Evolutionary conservation across 805 yeast species (phyloP).

Genomic region (Candida broadrunensis): DNA sequence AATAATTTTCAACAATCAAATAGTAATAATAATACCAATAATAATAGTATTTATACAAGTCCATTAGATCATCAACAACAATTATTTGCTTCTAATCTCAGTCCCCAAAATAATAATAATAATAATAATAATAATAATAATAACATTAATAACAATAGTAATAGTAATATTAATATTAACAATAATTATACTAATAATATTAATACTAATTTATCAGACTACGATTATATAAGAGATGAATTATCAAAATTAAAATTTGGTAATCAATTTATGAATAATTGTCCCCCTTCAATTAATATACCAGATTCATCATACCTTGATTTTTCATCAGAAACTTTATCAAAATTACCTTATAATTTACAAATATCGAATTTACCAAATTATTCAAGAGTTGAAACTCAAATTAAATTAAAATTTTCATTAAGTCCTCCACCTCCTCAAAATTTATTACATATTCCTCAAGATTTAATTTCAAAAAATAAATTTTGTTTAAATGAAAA

Average conservation of each 20-base stretch:
- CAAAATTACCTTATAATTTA: slow-evolving; percentile 46
- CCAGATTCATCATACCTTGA: slow-evolving; percentile 34
- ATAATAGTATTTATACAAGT: neutral
- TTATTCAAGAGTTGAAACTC: slow-evolving; percentile 92
- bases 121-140: neutral
- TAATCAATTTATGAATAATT: slow-evolving; percentile 33
- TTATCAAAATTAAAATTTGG: slow-evolving; percentile 56
- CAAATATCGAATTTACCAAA: slow-evolving; percentile 65
- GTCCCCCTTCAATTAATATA: slow-evolving; percentile 27
- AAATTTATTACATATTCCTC: slow-evolving; percentile 72
- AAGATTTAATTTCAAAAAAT: slow-evolving; percentile 84
- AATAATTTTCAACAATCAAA: neutral
- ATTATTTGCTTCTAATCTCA: slow-evolving; percentile 13
- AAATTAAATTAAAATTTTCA: slow-evolving; percentile 70
- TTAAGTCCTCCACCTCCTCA: slow-evolving; percentile 79
- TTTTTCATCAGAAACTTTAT: slow-evolving; percentile 33
- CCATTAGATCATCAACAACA: neutral
- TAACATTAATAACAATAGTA: slow-evolving; percentile 4
- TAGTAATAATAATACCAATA: neutral
- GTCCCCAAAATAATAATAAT: slow-evolving; percentile 9
- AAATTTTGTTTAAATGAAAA: slow-evolving; percentile 65
- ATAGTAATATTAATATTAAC: neutral
- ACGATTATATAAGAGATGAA: slow-evolving; percentile 40
- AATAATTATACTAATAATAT: too few species aligned
- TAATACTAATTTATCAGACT: slow-evolving; percentile 25